Evolutionary conservation across 805 yeast genomes (phyloP).

Genomic region (Ogataea wickerhamii): DNA sequence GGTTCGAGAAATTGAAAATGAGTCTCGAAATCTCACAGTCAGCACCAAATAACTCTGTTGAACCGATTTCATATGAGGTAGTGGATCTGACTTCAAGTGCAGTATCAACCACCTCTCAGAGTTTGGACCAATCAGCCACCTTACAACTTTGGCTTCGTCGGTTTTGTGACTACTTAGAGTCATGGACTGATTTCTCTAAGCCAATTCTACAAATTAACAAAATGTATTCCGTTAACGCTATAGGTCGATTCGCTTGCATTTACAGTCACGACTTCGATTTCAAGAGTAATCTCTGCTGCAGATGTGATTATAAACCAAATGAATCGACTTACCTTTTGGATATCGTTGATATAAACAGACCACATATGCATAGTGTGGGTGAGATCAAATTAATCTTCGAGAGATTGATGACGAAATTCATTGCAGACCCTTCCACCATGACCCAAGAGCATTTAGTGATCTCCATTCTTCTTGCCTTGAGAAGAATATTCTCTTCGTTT

Average conservation of each 20-base stretch:
- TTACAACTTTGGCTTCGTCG: slow-evolving; percentile 10
- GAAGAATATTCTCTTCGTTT: slow-evolving; percentile 49
- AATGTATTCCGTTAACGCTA: slow-evolving; percentile 33
- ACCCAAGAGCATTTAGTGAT: slow-evolving; percentile 32
- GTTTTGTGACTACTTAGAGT: slow-evolving; percentile 4
- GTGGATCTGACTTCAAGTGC: slow-evolving; percentile 16
- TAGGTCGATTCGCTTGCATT: slow-evolving; percentile 44
- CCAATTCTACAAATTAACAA: slow-evolving; percentile 16
- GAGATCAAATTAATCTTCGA: slow-evolving; percentile 25
- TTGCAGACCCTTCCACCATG: slow-evolving; percentile 18
- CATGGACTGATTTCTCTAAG: slow-evolving; percentile 1
- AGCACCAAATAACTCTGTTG: slow-evolving; percentile 1
- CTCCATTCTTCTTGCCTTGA: slow-evolving; percentile 43
- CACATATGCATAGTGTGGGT: slow-evolving; percentile 15
- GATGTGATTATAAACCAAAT: slow-evolving; percentile 32
- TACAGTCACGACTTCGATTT: slow-evolving; percentile 35
- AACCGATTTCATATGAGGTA: slow-evolving; percentile 4
- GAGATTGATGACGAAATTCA: slow-evolving; percentile 26
- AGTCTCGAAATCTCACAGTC: slow-evolving; percentile 1
- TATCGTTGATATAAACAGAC: slow-evolving; percentile 30
- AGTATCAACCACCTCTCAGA: not conserved
- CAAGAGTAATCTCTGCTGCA: slow-evolving; percentile 31
- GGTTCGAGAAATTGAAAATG: slow-evolving; percentile 5
- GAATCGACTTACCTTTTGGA: slow-evolving; percentile 14
- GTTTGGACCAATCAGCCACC: not conserved